A percentile compares a stretch with the other conserved stretches of the same genome.
These are phyloP conservation scores for Pythium volutum DNA, from an alignment of 352 stramenopile genomes.

Conservation along the genomic window DNA sequence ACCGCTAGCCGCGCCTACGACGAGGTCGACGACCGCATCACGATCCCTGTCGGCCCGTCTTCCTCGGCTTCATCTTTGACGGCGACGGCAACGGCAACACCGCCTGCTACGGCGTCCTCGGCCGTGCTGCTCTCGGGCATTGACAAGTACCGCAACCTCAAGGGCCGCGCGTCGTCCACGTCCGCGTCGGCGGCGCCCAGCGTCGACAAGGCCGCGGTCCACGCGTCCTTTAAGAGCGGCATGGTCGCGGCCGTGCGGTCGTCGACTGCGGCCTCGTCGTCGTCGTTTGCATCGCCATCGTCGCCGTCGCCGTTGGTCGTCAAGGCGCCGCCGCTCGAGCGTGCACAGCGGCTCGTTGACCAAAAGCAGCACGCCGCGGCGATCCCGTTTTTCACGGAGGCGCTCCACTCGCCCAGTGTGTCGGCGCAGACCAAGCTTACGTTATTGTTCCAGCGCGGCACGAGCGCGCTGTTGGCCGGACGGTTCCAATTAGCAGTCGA, in stretches of 20 bases:
- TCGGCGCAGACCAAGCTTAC: conserved; percentile 42
- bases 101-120: conserved; percentile 5
- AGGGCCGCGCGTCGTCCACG: conserved; percentile 1
- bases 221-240: conserved; percentile 25
- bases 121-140: conserved; percentile 52
- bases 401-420: conserved; percentile 29
- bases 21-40: conserved; percentile 71
- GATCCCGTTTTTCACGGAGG: conserved; percentile 55
- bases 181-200: conserved; percentile 1
- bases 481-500: conserved; percentile 67
- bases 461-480: conserved; percentile 50
- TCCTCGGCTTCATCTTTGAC: background rate
- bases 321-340: conserved; percentile 30
- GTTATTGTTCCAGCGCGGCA: conserved; percentile 58
- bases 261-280: background rate
- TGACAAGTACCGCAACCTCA: conserved; percentile 64
- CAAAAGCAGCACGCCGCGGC: conserved; percentile 56
- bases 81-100: conserved; percentile 15
- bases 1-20: conserved; percentile 24
- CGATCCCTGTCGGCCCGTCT: conserved; percentile 44
- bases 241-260: conserved; percentile 26
- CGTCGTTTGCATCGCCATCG: background rate
- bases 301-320: background rate
- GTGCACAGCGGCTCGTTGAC: conserved; percentile 44
- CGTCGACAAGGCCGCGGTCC: conserved; percentile 13